These are phyloP conservation scores for Penstemon barbatus DNA, from an alignment of 257 asterid genomes.

Conservation along the genomic window DNA sequence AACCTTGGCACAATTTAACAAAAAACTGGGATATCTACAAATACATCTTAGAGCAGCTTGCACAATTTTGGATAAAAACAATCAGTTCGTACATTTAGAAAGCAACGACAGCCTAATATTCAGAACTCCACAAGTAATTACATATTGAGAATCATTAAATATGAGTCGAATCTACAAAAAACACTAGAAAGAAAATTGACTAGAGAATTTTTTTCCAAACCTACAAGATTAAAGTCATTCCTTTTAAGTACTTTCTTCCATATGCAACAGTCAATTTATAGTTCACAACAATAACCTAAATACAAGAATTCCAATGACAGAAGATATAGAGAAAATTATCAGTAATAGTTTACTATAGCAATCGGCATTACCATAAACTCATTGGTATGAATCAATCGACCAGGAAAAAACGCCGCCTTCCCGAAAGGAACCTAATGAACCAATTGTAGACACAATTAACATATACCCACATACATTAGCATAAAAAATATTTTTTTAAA, in stretches of 20 bases:
- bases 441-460: conserved; percentile 3
- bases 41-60: background rate
- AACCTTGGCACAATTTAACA: background rate
- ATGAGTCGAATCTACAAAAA: no score
- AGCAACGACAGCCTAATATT: background rate
- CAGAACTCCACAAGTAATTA: no score
- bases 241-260: background rate
- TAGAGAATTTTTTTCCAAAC: background rate
- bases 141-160: no score
- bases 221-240: background rate
- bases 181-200: no score
- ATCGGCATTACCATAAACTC: conserved; percentile 62
- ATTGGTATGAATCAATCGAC: conserved; percentile 83
- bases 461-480: background rate
- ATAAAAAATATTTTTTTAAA: background rate
- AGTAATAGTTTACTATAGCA: background rate
- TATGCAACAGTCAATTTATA: background rate
- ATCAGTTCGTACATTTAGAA: background rate
- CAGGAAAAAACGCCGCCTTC: conserved; percentile 90
- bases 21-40: background rate
- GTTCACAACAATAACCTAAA: background rate
- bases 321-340: background rate
- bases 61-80: background rate
- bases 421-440: conserved; percentile 78
- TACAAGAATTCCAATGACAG: background rate